phyloP scores from a whole-genome alignment of 2,329 filamentous ascomycete species.

The Myrmaecium sp. region DNA sequence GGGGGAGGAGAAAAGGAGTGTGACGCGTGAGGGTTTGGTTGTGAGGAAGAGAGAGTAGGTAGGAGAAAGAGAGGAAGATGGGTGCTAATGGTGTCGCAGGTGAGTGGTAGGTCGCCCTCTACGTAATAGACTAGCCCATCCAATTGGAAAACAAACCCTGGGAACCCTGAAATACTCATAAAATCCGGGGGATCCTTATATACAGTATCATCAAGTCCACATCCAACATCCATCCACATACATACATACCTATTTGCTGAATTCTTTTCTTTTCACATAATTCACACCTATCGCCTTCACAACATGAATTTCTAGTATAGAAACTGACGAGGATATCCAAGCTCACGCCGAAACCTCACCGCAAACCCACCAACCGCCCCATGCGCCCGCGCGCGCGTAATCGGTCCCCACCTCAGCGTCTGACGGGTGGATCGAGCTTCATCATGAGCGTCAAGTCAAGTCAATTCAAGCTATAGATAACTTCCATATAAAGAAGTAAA shows the following conservation, averaged over 20 bases:
- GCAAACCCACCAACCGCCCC: constrained; percentile 4
- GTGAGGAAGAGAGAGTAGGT: no score
- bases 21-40: no score
- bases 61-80: no score
- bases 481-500: no score
- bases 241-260: neutral
- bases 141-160: neutral
- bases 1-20: no score
- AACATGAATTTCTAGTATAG: neutral
- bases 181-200: neutral
- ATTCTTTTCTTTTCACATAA: neutral
- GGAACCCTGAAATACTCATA: neutral
- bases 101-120: neutral
- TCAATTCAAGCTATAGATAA: no score
- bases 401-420: no score
- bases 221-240: neutral
- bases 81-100: neutral
- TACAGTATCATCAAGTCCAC: no score
- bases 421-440: no score
- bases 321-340: neutral
- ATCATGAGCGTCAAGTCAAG: no score
- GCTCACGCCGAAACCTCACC: constrained; percentile 2
- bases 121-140: neutral
- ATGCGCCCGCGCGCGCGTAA: neutral
- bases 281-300: neutral